These are phyloP conservation scores for Lactarius psammicola DNA, from an alignment of 768 basidiomycete species.

Conservation along the genomic window DNA sequence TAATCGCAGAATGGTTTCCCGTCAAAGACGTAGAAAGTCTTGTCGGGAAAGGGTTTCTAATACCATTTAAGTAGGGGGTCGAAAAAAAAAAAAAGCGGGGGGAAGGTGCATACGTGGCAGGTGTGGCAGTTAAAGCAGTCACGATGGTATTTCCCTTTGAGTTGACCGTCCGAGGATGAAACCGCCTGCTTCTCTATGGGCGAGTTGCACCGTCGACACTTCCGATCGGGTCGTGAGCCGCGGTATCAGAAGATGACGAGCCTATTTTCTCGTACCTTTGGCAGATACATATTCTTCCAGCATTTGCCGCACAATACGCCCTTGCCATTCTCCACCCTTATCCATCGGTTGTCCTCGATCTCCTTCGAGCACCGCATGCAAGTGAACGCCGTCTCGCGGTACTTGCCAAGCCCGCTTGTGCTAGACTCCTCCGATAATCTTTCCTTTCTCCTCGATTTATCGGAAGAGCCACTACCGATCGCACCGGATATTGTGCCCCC, in stretches of 20 bases:
- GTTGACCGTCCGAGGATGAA: conserved; percentile 86
- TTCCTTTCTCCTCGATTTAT: conserved; percentile 29
- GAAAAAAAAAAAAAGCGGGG: background rate
- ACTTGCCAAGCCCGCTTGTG: conserved; percentile 13
- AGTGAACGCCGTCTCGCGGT: conserved; percentile 22
- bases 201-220: conserved; percentile 85
- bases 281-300: conserved; percentile 96
- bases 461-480: conserved; percentile 31
- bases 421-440: conserved; percentile 32
- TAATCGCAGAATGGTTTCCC: conserved; percentile 89
- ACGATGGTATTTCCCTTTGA: conserved; percentile 93
- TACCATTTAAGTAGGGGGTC: conserved; percentile 8
- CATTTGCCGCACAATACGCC: conserved; percentile 80
- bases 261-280: conserved; percentile 51
- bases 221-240: conserved; percentile 21
- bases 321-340: conserved; percentile 66
- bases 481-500: conserved; percentile 34
- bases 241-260: conserved; percentile 4
- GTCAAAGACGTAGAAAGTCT: conserved; percentile 87
- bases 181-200: conserved; percentile 92
- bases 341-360: conserved; percentile 83
- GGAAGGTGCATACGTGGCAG: conserved; percentile 60
- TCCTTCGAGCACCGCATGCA: conserved; percentile 68
- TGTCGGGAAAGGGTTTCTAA: conserved; percentile 87
- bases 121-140: conserved; percentile 87